Evolutionary conservation across 106 monocot genomes (phyloP), one percentile per base, ranked within the genome.

Genomic region (Cymbidium sinense): DNA sequence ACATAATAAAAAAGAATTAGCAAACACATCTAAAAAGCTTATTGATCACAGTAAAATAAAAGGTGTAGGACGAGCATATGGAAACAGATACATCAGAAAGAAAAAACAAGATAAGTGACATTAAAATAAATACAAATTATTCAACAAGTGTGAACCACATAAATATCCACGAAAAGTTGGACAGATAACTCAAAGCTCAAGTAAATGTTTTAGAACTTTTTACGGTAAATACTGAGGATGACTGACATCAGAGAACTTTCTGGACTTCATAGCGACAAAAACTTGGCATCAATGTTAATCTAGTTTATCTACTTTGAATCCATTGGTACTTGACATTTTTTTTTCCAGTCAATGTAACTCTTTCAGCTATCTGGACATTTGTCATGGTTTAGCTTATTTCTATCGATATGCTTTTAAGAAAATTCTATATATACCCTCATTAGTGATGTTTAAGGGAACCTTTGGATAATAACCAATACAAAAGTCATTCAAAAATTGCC

Each of bases 1-100:
- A 67, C 36, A 87, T 27, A n/a, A 37, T 74, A 6, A 44, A 43
- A 44, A 15, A 20, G n/a, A 72, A 30, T 74, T 23, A 58, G 58
- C 23, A 58, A 23, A 1, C 58, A 58, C 1, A 23, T 5, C 7
- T 7, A 58, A 58, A n/a, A 4, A 58, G 23, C 23, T 23, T 23
- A 58, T 58, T 58, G 10, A 58, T 58, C 23, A 5, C 4, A 58
- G 23, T 15, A 58, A n/a, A n/a, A 58, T 15, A 52, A 52, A 52
- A n/a, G 58, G 58, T 58, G 58, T n/a, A 58, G 20, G 23, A 58
- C 12, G 2, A 58, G 0, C 8, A 58, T 58, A 58, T 8, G 20
- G n/a, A 23, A 52, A 58, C 58, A 58, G 23, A 58, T 58, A 6
- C 12, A 58, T 47, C 58, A 58, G 23, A 58, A 8, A n/a, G 8